A percentile compares a stretch with the other conserved stretches of the same genome.
These are phyloP conservation scores for Chlorella variabilis DNA, from an alignment of 163 green algal genomes.

Conservation along the genomic window DNA sequence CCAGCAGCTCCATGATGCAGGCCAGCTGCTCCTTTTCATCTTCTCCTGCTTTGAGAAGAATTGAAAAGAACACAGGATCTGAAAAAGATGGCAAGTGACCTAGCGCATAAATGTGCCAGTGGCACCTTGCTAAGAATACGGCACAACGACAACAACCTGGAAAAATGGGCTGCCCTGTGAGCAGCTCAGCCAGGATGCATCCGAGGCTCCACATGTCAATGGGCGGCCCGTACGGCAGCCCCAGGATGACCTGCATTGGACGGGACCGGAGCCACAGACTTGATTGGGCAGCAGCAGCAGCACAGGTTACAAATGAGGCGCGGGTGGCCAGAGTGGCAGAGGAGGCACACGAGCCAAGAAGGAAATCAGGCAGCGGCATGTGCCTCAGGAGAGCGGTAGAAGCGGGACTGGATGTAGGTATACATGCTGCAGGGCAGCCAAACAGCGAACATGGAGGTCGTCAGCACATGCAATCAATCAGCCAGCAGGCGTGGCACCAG, in stretches of 20 bases:
- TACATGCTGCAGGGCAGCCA: constrained; percentile 75
- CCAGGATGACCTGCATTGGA: constrained; percentile 77
- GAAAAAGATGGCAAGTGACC: too few species aligned
- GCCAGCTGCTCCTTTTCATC: constrained; percentile 88
- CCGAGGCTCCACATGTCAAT: constrained; percentile 93
- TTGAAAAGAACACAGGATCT: too few species aligned
- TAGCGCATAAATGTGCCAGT: too few species aligned
- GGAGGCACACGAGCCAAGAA: too few species aligned
- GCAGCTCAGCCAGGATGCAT: constrained; percentile 93
- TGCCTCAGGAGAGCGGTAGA: constrained; percentile 86
- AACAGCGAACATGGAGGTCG: too few species aligned
- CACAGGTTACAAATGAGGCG: too few species aligned
- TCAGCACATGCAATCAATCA: too few species aligned
- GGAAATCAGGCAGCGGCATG: neutral
- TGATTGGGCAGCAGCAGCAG: too few species aligned
- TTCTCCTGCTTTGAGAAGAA: constrained; percentile 50
- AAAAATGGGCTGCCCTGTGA: constrained; percentile 35
- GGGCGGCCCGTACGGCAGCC: constrained; percentile 76
- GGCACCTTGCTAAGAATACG: too few species aligned
- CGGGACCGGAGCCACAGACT: too few species aligned
- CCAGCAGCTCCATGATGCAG: constrained; percentile 86
- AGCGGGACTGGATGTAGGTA: constrained; percentile 92
- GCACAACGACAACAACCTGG: neutral
- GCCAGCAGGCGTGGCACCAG: too few species aligned
- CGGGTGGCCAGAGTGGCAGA: neutral